Percentiles rank a stretch among this genome's conserved stretches.
These are phyloP conservation scores for Aegilops speltoides DNA, from an alignment of 176 grass and related monocot genomes.

Conservation along the genomic window DNA sequence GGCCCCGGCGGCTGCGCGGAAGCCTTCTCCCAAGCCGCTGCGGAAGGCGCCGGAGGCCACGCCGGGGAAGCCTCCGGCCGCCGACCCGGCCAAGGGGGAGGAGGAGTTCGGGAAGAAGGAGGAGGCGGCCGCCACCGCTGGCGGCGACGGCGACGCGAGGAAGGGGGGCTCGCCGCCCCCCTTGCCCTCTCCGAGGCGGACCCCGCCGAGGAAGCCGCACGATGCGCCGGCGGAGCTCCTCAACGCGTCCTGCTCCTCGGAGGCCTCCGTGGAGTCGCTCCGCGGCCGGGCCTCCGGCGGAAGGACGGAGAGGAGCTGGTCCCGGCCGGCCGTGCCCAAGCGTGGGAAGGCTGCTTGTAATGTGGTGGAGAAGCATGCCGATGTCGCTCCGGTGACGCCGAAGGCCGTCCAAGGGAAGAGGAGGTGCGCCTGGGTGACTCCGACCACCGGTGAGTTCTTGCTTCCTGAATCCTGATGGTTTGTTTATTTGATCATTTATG, in stretches of 20 bases:
- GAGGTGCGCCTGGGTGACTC: constrained; percentile 80
- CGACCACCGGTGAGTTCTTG: constrained; percentile 61
- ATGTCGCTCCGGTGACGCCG: constrained; percentile 10
- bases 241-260: constrained; percentile 71
- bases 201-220: constrained; percentile 45
- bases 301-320: constrained; percentile 36
- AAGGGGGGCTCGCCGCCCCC: background rate
- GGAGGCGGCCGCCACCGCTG: background rate
- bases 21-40: constrained; percentile 57
- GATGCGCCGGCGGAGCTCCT: constrained; percentile 39
- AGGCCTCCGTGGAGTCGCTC: constrained; percentile 57
- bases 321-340: constrained; percentile 33
- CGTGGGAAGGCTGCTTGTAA: constrained; percentile 47
- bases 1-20: constrained; percentile 39
- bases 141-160: background rate
- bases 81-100: constrained; percentile 7
- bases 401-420: constrained; percentile 45
- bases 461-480: constrained; percentile 9
- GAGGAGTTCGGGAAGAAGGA: constrained; percentile 41
- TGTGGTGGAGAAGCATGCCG: constrained; percentile 15
- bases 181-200: constrained; percentile 28
- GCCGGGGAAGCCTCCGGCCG: constrained; percentile 24
- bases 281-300: constrained; percentile 50
- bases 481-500: background rate
- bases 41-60: constrained; percentile 30